Conservation (phyloP, 2,329 filamentous ascomycete genomes). For the Massarina eburnea region DNA sequence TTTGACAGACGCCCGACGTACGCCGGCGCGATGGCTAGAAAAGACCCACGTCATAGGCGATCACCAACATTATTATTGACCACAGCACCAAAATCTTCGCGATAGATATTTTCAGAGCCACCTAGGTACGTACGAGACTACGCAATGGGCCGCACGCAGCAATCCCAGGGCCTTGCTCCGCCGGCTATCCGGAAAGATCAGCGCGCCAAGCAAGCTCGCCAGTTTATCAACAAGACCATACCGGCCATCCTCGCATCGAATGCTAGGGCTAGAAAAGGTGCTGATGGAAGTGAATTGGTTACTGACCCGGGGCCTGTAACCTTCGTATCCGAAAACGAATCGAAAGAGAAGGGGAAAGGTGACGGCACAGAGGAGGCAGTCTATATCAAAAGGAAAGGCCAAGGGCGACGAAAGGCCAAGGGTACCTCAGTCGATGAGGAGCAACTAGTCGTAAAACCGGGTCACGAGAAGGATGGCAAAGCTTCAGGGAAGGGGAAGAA, state of each 20-base stretch:
- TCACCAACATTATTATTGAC: too few species aligned
- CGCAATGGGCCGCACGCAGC: conserved; percentile 41
- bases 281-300: conserved; percentile 56
- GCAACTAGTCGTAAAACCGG: conserved; percentile 1
- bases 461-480: conserved; percentile 6
- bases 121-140: not conserved
- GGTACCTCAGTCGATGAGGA: conserved; percentile 4
- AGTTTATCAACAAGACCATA: conserved; percentile 62
- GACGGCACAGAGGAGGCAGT: conserved; percentile 12
- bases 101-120: not conserved
- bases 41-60: too few species aligned
- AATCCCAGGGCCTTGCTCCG: conserved; percentile 41
- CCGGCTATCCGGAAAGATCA: conserved; percentile 40
- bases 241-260: conserved; percentile 58
- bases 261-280: conserved; percentile 57
- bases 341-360: conserved; percentile 1
- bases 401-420: conserved; percentile 33
- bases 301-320: conserved; percentile 35
- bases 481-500: conserved; percentile 7
- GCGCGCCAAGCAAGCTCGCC: conserved; percentile 57
- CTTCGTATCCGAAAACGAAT: not conserved
- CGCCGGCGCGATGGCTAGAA: too few species aligned
- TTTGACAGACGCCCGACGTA: too few species aligned
- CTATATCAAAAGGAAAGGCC: conserved; percentile 38
- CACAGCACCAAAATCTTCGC: not conserved